Evolutionary conservation across 176 grass and related monocot genomes (phyloP), one percentile per base, ranked within the genome.

Genomic region (Triticum timopheevii): DNA sequence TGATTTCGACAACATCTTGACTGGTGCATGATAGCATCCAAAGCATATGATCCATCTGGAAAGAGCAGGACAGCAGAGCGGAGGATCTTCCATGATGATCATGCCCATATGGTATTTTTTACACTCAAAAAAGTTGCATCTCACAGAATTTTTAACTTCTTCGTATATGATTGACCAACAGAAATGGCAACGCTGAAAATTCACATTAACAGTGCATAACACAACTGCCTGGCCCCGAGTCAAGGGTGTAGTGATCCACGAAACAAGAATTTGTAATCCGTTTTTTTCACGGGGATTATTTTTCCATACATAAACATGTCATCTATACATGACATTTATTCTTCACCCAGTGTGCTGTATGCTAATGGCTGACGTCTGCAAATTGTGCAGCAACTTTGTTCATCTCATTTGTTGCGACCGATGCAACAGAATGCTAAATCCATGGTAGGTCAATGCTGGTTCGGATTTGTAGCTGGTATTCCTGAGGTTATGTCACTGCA

Each of bases 401-500:
- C 35, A 65, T 65, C 38, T 45, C 39, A 45, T 16, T 31, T 77
- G 38, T 34, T 25, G 58, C 77, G 38, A 39, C 33, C 76, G 12
- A 61, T 61, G 76, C 22, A 79, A 67, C 28, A 75, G 35, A 33
- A 25, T 22, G 39, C n/a, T 17, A 24, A 22, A 87, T 76, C 31
- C 79, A 76, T 30, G 25, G 68, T 22, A 35, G 28, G 4, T 39
- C 78, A 82, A 81, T 65, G 59, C 44, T 23, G 6, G 33, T 10
- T 59, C 23, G 56, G 31, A 67, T 47, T 28, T 59, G 61, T 67
- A 65, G 86, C 30, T n/a, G 33, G 1, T 28, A 16, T 15, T 76
- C 12, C 71, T 11, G 36, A 17, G 22, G 17, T 66, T 19, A 23
- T 17, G 11, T 87, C 76, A 89, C 87, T 89, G 67, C 76, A 89